These are phyloP conservation scores for Durio zibethinus DNA, from an alignment of 345 rosid species.

Conservation along the genomic window DNA sequence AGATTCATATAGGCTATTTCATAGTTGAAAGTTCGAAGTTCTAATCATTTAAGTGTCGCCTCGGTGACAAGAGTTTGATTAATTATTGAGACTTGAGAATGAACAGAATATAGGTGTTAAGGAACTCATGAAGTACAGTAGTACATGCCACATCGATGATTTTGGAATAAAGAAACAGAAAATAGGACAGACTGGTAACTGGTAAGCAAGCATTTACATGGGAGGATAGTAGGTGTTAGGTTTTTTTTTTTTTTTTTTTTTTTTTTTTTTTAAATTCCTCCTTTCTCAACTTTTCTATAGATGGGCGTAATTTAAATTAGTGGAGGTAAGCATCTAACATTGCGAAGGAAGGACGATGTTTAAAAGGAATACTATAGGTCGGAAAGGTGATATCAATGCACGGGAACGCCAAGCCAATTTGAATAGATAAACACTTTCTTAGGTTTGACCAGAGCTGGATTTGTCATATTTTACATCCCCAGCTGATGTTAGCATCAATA, in stretches of 20 bases:
- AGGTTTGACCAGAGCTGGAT: background rate
- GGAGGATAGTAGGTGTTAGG: background rate
- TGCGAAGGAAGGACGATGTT: background rate
- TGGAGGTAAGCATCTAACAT: background rate
- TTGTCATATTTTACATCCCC: background rate
- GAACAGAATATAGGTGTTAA: background rate
- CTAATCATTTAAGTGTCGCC: background rate
- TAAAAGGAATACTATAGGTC: background rate
- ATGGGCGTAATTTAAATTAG: background rate
- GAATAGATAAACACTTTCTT: background rate
- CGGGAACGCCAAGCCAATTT: background rate
- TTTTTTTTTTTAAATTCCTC: background rate
- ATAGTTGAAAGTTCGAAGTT: background rate
- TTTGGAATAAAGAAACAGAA: background rate
- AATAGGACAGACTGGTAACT: background rate
- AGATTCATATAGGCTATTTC: background rate
- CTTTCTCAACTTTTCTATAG: background rate
- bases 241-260: background rate
- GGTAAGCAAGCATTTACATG: background rate
- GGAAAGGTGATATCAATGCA: background rate
- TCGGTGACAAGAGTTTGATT: background rate
- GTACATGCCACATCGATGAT: background rate
- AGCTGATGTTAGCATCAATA: constrained; percentile 25
- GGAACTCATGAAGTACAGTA: background rate
- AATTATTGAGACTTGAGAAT: background rate